Conservation (phyloP, 352 stramenopile species). For the Stramenopiles sp. region DNA sequence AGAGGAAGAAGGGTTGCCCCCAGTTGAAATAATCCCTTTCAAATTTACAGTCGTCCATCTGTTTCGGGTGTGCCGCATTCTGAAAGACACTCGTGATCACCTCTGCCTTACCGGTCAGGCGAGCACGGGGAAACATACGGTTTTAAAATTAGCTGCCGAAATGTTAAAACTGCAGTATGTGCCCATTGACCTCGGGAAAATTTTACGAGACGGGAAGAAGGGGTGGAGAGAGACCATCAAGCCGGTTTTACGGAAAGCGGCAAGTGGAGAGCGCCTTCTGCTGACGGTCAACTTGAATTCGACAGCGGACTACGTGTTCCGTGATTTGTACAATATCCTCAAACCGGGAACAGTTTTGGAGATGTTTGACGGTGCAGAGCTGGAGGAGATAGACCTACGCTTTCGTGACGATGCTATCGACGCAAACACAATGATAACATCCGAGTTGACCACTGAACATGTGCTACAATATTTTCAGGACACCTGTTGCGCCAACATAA, state of each 20-base stretch:
- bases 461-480: background rate
- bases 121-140: background rate
- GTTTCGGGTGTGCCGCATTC: background rate
- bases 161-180: background rate
- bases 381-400: background rate
- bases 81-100: background rate
- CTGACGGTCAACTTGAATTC: background rate
- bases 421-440: background rate
- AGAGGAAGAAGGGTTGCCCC: background rate
- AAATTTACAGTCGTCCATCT: background rate
- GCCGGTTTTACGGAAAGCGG: background rate
- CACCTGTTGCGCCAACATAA: background rate
- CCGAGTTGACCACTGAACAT: background rate
- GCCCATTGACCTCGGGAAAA: background rate
- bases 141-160: background rate
- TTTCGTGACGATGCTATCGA: background rate
- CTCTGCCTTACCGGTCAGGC: background rate
- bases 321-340: background rate
- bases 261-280: background rate
- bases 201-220: too few relatives aligned
- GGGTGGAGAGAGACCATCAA: background rate
- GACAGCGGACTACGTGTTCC: background rate
- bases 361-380: background rate
- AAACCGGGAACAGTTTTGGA: background rate
- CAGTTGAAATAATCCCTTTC: background rate